Conservation (phyloP, 495 filamentous ascomycete species). For the Halenospora varia region DNA sequence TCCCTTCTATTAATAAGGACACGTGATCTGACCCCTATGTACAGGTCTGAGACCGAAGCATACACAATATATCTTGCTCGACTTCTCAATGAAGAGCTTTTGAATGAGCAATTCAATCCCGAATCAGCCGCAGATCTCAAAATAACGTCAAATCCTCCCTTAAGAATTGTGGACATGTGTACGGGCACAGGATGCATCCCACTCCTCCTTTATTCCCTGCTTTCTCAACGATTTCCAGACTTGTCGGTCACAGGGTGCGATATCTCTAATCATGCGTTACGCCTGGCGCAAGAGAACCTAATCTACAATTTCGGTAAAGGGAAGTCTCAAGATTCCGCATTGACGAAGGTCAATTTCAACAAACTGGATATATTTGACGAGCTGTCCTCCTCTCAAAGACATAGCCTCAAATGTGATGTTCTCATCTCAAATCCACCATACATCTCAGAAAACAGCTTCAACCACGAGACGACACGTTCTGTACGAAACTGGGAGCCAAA, state of each 20-base stretch:
- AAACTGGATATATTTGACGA: slow-evolving; percentile 62
- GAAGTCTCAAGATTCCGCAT: neutral
- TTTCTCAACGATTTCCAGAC: slow-evolving; percentile 28
- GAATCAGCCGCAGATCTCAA: neutral
- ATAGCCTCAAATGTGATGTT: slow-evolving; percentile 51
- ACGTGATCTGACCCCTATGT: slow-evolving; percentile 4
- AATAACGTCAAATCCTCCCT: neutral
- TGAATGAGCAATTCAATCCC: neutral
- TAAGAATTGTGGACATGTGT: slow-evolving; percentile 79
- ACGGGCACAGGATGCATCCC: slow-evolving; percentile 90
- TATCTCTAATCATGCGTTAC: slow-evolving; percentile 55
- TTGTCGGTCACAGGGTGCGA: slow-evolving; percentile 48
- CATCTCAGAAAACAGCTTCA: slow-evolving; percentile 60
- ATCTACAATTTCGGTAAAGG: no score
- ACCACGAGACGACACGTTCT: slow-evolving; percentile 55
- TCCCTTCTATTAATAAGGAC: neutral
- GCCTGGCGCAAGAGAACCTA: slow-evolving; percentile 60
- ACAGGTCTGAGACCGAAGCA: slow-evolving; percentile 68
- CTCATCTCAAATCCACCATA: slow-evolving; percentile 90
- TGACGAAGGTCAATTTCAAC: neutral
- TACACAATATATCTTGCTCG: slow-evolving; percentile 55
- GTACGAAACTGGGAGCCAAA: slow-evolving; percentile 79
- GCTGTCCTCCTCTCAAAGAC: slow-evolving; percentile 37
- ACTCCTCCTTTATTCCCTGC: slow-evolving; percentile 60
- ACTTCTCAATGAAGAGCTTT: slow-evolving; percentile 28